Base-by-base conservation (phyloP, 495 filamentous ascomycete genomes). In the Aspergillus cristatus region DNA sequence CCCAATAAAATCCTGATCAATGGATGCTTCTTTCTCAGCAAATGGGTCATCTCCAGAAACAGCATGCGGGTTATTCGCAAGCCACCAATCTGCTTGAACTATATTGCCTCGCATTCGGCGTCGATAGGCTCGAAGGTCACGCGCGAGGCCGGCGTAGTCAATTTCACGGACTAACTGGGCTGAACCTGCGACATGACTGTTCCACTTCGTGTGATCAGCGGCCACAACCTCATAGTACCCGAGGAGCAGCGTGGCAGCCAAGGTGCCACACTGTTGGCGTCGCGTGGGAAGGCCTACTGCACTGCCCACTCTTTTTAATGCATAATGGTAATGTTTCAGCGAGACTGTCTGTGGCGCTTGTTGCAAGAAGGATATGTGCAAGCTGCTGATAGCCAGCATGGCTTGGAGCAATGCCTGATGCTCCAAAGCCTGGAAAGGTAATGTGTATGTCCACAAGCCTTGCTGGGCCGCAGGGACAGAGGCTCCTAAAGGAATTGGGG, bases 181-280 rank as follows among this genome's bases (percentile, higher is more conserved):
- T 10, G 89, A 82, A 7, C 91, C 91, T 26, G 81, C 75, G 42
- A 97, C 68, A 53, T 98, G 91, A 38, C 78, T 89, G 47, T 84
- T 88, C 91, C 91, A 98, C 58, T 94, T 94, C 35, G 82, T 75
- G 50, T 96, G 91, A 47, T 98, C 91, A 12, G 88, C 91, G 31
- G 83, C 82, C 75, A 89, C 88, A 14, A 94, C 85, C 55, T 97
- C 91, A 51, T 94, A 98, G 50, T 84, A 98, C 1, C 81, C 86
- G 15, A 98, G 72, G 13, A 96, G 62, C n/a, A 94, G 63, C 1
- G 86, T 84, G 12, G 91, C 87, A 10, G 90, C 88, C 12, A 98
- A 66, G 0, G 90, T 96, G 0, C 84, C 79, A 8, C 86, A 70
- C 41, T 86, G 77, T 12, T 75, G 75, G n/a, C 91, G 79, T 48